Conservation (phyloP, 306 rosid genomes). For the Prunus dulcis region DNA sequence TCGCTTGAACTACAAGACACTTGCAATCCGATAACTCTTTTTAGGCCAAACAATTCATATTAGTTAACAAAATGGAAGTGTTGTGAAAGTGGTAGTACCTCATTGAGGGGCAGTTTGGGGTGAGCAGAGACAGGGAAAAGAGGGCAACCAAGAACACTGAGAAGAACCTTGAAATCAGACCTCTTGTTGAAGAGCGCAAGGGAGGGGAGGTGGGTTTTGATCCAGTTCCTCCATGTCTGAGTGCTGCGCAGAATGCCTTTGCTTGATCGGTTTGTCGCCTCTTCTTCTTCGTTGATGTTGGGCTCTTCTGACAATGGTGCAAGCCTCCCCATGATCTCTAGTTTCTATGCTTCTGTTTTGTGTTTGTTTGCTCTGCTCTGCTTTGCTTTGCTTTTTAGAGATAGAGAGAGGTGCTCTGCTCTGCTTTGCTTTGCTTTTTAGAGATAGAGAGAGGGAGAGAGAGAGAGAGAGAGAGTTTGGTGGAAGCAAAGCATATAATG, state of each 20-base stretch:
- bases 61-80: not conserved
- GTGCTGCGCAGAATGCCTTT: conserved; percentile 35
- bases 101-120: conserved; percentile 40
- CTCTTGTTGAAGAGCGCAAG: conserved; percentile 51
- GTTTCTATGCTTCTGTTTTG: not conserved
- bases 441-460: not conserved
- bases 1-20: no score
- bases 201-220: conserved; percentile 65
- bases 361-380: not conserved
- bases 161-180: conserved; percentile 73
- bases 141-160: conserved; percentile 89
- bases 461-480: not conserved
- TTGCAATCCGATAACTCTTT: no score
- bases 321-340: conserved; percentile 52
- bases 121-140: conserved; percentile 71
- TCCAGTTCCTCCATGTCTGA: conserved; percentile 83
- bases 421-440: not conserved
- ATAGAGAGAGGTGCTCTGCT: not conserved
- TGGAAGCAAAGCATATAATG: not conserved
- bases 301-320: conserved; percentile 92
- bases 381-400: not conserved
- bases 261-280: conserved; percentile 25
- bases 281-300: conserved; percentile 51
- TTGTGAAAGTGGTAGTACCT: conserved; percentile 37
- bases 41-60: not conserved